phyloP scores from a whole-genome alignment of 2,329 filamentous ascomycete genomes.

The Nannizziopsis barbatae region DNA sequence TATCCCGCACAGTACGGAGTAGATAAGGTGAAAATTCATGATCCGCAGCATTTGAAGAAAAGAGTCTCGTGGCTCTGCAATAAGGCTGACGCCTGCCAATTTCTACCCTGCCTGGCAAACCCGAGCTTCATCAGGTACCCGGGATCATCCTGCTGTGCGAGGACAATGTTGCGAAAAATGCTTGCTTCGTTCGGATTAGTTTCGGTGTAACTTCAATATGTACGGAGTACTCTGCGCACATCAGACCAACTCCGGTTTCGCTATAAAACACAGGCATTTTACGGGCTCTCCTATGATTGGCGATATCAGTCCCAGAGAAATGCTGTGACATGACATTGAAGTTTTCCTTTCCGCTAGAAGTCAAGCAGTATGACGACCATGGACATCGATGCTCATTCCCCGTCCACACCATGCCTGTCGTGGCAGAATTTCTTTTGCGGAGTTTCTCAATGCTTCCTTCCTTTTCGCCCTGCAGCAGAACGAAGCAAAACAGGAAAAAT shows the following conservation, averaged over 20 bases:
- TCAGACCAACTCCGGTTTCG: neutral
- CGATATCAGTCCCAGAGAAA: neutral
- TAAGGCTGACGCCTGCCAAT: constrained; percentile 3
- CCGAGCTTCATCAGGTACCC: constrained; percentile 6
- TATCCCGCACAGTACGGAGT: no score
- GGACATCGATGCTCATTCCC: neutral
- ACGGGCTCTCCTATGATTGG: neutral
- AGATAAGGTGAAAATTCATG: no score
- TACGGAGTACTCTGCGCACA: neutral
- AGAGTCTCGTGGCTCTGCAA: constrained; percentile 3
- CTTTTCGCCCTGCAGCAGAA: neutral
- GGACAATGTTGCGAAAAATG: neutral
- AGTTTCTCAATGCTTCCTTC: neutral
- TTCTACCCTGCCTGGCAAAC: constrained; percentile 1
- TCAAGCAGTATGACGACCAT: neutral
- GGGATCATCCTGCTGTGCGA: neutral
- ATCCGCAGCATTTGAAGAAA: neutral
- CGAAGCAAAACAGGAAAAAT: neutral
- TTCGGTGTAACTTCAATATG: neutral
- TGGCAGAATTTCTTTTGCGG: neutral
- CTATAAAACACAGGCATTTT: no score
- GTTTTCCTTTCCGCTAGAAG: neutral
- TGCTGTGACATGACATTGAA: neutral
- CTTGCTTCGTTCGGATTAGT: neutral
- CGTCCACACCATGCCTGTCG: neutral